phyloP scores from a whole-genome alignment of 2,329 filamentous ascomycete genomes.

The Sordariomycetes sp. region DNA sequence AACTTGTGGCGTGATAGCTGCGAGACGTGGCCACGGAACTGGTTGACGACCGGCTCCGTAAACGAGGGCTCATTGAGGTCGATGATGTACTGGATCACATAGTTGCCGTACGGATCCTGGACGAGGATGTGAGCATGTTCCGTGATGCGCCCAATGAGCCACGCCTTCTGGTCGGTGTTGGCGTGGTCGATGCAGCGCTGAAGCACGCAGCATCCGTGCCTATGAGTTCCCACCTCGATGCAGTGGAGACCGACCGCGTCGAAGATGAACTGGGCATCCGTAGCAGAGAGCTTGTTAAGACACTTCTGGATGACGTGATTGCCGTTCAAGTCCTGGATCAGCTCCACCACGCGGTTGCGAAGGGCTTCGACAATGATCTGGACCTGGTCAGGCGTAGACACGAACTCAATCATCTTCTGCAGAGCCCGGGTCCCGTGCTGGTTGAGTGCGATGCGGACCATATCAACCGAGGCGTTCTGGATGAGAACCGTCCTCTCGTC shows the following conservation, averaged over 20 bases:
- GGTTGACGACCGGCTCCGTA: constrained; percentile 75
- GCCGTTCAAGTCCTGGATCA: constrained; percentile 95
- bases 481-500: constrained; percentile 90
- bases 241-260: constrained; percentile 81
- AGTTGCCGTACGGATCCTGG: constrained; percentile 96
- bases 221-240: constrained; percentile 86
- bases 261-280: constrained; percentile 92
- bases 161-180: constrained; percentile 74
- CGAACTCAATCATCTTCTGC: constrained; percentile 99
- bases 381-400: constrained; percentile 75
- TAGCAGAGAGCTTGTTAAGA: constrained; percentile 77
- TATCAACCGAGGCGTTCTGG: constrained; percentile 72
- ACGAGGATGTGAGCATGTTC: constrained; percentile 78
- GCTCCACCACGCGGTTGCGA: constrained; percentile 70
- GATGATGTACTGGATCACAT: constrained; percentile 97
- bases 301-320: constrained; percentile 99
- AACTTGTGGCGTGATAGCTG: constrained; percentile 89
- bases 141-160: constrained; percentile 79
- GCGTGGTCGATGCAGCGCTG: constrained; percentile 98
- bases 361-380: constrained; percentile 79
- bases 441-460: constrained; percentile 90
- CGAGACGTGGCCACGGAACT: constrained; percentile 62
- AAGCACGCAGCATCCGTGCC: constrained; percentile 93
- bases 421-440: constrained; percentile 93
- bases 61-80: constrained; percentile 81